These are phyloP conservation scores for Adansonia madagascariensis DNA, from an alignment of 441 rosid species.

Conservation along the genomic window DNA sequence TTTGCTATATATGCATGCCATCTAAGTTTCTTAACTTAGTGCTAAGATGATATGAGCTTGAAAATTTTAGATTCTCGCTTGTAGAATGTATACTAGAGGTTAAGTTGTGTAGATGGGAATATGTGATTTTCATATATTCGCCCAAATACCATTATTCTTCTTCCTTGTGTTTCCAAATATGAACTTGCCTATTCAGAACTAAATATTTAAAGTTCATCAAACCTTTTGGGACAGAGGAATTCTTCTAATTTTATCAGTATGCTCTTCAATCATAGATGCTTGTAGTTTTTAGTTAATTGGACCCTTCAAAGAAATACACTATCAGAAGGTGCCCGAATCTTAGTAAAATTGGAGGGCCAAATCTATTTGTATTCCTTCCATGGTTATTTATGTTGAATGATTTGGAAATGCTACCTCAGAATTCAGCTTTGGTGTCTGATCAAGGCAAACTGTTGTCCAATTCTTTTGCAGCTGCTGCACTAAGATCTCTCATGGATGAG, in stretches of 20 bases:
- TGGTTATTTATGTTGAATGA: not conserved
- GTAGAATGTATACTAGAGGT: not conserved
- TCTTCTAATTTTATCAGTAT: not conserved
- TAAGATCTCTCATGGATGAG: conserved; percentile 43
- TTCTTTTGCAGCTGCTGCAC: conserved; percentile 43
- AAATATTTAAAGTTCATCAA: not conserved
- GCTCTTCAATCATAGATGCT: not conserved
- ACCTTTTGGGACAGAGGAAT: not conserved
- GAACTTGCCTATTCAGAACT: not conserved
- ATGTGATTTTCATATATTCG: not conserved
- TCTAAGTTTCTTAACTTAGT: not conserved
- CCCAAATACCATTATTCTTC: not conserved
- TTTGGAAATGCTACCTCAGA: not conserved
- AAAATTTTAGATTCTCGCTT: not conserved
- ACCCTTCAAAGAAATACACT: not conserved
- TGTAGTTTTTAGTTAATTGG: conserved; percentile 6
- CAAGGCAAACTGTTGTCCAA: conserved; percentile 10
- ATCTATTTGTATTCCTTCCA: not conserved
- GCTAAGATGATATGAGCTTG: not conserved
- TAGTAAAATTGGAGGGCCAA: not conserved
- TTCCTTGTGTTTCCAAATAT: not conserved
- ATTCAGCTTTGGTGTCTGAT: conserved; percentile 1
- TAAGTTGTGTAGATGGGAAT: not conserved
- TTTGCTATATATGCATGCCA: not conserved
- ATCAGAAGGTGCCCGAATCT: not conserved